phyloP scores from a whole-genome alignment of 108 stramenopile species.

The Pseudonitzschia pungens region DNA sequence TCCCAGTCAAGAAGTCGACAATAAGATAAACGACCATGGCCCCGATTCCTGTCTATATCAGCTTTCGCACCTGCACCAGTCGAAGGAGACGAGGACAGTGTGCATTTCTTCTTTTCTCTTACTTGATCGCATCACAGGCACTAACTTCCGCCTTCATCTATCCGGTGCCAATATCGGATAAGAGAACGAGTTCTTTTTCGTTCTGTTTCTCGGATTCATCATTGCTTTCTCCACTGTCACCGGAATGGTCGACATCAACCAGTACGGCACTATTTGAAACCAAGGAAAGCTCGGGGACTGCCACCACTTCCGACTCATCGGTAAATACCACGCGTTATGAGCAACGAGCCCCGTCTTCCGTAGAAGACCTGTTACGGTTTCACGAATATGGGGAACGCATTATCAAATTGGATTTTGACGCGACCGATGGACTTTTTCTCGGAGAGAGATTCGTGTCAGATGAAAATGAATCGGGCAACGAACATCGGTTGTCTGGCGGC shows the following conservation, averaged over 20 bases:
- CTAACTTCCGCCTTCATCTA: neutral
- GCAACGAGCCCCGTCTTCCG: conserved; percentile 1
- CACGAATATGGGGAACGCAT: neutral
- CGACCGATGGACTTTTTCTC: neutral
- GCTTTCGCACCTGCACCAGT: too few relatives aligned
- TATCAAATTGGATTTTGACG: neutral
- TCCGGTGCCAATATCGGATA: neutral
- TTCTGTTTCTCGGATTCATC: neutral
- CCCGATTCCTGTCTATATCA: neutral
- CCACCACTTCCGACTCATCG: neutral
- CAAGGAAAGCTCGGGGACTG: neutral
- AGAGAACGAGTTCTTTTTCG: neutral
- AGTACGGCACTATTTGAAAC: neutral
- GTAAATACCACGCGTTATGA: neutral
- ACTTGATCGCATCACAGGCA: neutral
- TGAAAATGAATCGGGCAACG: too few relatives aligned
- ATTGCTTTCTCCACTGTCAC: neutral
- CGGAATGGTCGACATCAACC: neutral
- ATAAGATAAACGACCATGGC: too few relatives aligned
- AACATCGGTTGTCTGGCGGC: too few relatives aligned
- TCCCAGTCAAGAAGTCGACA: too few relatives aligned
- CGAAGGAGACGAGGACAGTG: neutral
- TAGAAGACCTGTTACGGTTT: neutral
- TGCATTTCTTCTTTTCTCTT: neutral
- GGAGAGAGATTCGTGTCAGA: conserved; percentile 1